These are phyloP conservation scores for Chaetomium fimeti DNA, from an alignment of 495 filamentous ascomycete genomes.

Conservation along the genomic window DNA sequence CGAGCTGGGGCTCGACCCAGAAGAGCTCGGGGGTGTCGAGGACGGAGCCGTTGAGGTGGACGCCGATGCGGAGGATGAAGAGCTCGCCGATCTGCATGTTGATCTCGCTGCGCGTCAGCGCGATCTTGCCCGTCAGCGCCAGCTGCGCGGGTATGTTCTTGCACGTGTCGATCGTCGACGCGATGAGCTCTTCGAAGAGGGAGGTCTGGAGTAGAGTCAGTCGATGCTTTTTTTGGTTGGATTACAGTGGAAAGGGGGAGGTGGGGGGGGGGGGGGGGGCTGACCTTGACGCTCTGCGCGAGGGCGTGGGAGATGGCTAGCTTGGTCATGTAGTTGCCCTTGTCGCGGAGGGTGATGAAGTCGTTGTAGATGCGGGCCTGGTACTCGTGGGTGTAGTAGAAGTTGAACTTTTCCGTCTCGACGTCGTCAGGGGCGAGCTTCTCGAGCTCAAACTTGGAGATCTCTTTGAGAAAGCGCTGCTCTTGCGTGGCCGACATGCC, in stretches of 20 bases:
- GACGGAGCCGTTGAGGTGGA: constrained; percentile 94
- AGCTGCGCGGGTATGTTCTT: constrained; percentile 89
- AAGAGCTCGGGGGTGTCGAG: constrained; percentile 97
- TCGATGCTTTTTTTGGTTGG: constrained; percentile 13
- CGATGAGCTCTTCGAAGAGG: constrained; percentile 93
- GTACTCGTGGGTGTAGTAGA: constrained; percentile 96
- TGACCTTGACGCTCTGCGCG: constrained; percentile 86
- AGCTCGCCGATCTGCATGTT: constrained; percentile 99
- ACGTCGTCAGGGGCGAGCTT: constrained; percentile 84
- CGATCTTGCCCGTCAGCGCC: constrained; percentile 84
- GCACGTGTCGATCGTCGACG: constrained; percentile 83
- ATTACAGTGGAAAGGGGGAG: not conserved
- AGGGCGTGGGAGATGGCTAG: constrained; percentile 93
- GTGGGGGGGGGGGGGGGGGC: constrained; percentile 17
- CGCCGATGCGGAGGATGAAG: constrained; percentile 95
- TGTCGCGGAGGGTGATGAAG: constrained; percentile 90
- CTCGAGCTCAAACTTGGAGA: constrained; percentile 91
- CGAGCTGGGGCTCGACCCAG: constrained; percentile 95
- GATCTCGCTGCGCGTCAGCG: constrained; percentile 78
- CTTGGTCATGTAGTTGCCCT: constrained; percentile 96
- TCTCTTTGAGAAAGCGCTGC: constrained; percentile 83
- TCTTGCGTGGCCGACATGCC: constrained; percentile 88
- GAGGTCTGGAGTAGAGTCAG: constrained; percentile 63
- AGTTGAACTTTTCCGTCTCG: constrained; percentile 97
- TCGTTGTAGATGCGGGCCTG: constrained; percentile 99